phyloP scores from a whole-genome alignment of 179 eudicot genomes.

The Silene noctiflora region DNA sequence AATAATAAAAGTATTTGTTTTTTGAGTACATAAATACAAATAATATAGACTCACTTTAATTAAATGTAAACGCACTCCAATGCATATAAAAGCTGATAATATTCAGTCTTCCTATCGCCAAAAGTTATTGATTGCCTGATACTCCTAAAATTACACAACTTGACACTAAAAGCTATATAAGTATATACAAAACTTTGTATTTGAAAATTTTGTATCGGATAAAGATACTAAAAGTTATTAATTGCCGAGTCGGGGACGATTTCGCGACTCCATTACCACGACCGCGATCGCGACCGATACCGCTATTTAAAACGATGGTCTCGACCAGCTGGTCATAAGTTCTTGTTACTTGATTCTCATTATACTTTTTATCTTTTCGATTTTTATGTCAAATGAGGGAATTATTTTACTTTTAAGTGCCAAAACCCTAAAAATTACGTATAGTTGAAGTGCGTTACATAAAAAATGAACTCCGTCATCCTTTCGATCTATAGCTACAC shows the following conservation, averaged over 20 bases:
- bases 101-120: background rate
- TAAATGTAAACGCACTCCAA: slow-evolving; percentile 12
- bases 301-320: too few species aligned
- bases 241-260: too few species aligned
- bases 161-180: too few species aligned
- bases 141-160: too few species aligned
- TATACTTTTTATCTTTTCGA: too few species aligned
- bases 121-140: slow-evolving; percentile 1
- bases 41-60: background rate
- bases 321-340: too few species aligned
- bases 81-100: slow-evolving; percentile 13
- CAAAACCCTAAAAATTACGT: background rate
- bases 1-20: background rate
- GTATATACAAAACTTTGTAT: too few species aligned
- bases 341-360: too few species aligned
- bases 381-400: background rate
- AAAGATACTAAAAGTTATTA: too few species aligned
- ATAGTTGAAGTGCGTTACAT: background rate
- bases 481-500: background rate
- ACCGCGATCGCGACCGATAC: too few species aligned
- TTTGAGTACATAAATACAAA: background rate
- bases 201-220: too few species aligned
- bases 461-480: background rate
- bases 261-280: too few species aligned
- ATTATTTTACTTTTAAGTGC: background rate